Evolutionary conservation across 1,284 basidiomycete species (phyloP).

Genomic region (Trichosporon ovoides): DNA sequence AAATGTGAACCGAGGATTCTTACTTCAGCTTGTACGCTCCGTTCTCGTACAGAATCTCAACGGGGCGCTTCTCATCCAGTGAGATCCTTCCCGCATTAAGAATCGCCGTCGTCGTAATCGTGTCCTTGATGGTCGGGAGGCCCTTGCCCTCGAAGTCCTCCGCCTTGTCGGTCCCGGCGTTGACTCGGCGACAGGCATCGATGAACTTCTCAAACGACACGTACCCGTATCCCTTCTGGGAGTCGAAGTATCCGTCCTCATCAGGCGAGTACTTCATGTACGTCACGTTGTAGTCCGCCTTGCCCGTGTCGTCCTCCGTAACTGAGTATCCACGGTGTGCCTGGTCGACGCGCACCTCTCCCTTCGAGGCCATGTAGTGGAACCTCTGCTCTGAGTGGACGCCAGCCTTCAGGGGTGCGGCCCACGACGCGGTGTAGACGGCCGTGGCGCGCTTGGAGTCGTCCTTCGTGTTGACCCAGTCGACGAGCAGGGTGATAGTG

Average conservation of each 20-base stretch:
- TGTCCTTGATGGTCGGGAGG: slow-evolving; percentile 70
- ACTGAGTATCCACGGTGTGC: slow-evolving; percentile 87
- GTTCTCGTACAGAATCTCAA: slow-evolving; percentile 64
- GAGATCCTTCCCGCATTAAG: slow-evolving; percentile 82
- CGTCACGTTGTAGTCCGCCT: slow-evolving; percentile 41
- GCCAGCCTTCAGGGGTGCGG: slow-evolving; percentile 52
- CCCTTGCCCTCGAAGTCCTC: slow-evolving; percentile 71
- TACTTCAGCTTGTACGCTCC: slow-evolving; percentile 58
- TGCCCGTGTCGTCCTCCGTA: slow-evolving; percentile 68
- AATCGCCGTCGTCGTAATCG: slow-evolving; percentile 81
- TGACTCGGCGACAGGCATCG: slow-evolving; percentile 55
- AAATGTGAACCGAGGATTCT: not conserved
- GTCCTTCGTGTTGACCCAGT: slow-evolving; percentile 76
- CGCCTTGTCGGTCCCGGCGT: slow-evolving; percentile 60
- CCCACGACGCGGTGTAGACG: slow-evolving; percentile 82
- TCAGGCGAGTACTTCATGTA: slow-evolving; percentile 71
- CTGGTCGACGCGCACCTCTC: slow-evolving; percentile 86
- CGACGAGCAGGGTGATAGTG: slow-evolving; percentile 87
- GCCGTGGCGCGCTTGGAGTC: slow-evolving; percentile 55
- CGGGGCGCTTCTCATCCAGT: slow-evolving; percentile 76
- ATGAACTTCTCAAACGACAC: slow-evolving; percentile 89
- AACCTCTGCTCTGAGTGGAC: slow-evolving; percentile 81
- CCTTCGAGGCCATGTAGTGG: slow-evolving; percentile 92
- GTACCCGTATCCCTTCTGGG: slow-evolving; percentile 83
- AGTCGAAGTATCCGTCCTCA: slow-evolving; percentile 84